Conservation (phyloP, 2,329 filamentous ascomycete genomes). For the Xylaria sp. region DNA sequence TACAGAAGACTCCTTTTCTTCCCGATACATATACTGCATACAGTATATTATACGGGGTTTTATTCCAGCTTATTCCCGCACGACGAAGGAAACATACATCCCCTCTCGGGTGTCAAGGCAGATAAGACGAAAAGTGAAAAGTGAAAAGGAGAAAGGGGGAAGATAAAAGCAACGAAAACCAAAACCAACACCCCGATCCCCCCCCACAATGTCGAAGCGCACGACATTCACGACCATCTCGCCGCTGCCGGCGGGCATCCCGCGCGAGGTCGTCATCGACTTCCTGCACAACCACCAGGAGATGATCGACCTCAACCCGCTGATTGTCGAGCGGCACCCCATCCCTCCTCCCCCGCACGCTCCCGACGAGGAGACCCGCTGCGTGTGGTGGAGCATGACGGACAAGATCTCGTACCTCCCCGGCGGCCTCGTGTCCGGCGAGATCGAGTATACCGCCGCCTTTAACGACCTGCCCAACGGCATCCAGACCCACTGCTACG, state of each 20-base stretch:
- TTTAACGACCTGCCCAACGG: conserved; percentile 80
- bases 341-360: conserved; percentile 76
- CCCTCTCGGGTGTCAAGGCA: not conserved
- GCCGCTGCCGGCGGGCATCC: conserved; percentile 75
- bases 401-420: conserved; percentile 71
- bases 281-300: conserved; percentile 81
- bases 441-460: conserved; percentile 81
- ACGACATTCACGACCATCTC: conserved; percentile 82
- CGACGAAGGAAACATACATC: not conserved
- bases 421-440: conserved; percentile 48
- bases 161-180: not conserved
- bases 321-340: conserved; percentile 77
- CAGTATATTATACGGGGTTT: not conserved
- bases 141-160: not conserved
- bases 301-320: conserved; percentile 90
- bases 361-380: conserved; percentile 75
- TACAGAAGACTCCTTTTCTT: not conserved
- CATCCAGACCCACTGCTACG: conserved; percentile 85
- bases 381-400: conserved; percentile 81
- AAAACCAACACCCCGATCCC: too few species aligned
- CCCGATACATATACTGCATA: not conserved
- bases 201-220: conserved; percentile 71
- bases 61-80: not conserved
- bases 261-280: conserved; percentile 75
- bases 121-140: not conserved